Evolutionary conservation across 345 rosid species (phyloP).

Genomic region (Draba incana): DNA sequence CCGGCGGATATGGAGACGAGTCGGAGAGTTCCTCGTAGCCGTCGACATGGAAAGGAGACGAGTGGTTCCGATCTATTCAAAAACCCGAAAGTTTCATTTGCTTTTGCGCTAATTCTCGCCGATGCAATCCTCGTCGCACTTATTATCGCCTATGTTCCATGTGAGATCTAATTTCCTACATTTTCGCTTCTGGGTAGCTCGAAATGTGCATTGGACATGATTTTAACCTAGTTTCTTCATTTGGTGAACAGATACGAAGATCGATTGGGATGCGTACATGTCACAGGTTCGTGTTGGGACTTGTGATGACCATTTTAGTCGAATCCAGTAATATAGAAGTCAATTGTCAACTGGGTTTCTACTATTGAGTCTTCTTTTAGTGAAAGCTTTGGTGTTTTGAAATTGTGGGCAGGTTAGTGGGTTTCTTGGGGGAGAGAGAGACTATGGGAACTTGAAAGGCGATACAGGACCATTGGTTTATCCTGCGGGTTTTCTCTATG

Average conservation of each 20-base stretch:
- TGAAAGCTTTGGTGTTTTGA: background rate
- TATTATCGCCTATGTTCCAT: conserved; percentile 79
- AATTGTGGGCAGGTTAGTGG: conserved; percentile 68
- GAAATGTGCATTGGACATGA: conserved; percentile 2
- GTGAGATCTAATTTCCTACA: conserved; percentile 49
- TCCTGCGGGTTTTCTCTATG: conserved; percentile 93
- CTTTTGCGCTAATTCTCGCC: conserved; percentile 50
- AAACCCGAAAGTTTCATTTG: conserved; percentile 49
- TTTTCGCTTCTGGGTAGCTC: background rate
- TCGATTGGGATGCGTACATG: conserved; percentile 99
- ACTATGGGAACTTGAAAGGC: conserved; percentile 81
- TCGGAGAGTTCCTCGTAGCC: conserved; percentile 35
- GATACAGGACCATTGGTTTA: conserved; percentile 96
- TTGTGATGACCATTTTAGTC: background rate
- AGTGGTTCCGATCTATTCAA: conserved; percentile 36
- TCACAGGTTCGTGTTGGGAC: conserved; percentile 64
- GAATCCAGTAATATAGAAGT: background rate
- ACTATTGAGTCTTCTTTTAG: background rate
- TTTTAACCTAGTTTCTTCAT: background rate
- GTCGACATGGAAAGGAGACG: conserved; percentile 25
- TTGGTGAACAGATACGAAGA: conserved; percentile 76
- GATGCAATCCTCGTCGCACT: conserved; percentile 74
- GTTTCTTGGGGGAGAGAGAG: conserved; percentile 91
- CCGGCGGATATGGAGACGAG: conserved; percentile 44
- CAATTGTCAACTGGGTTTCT: conserved; percentile 16